phyloP scores from a whole-genome alignment of 257 asterid species.

The Penstemon newberryi region DNA sequence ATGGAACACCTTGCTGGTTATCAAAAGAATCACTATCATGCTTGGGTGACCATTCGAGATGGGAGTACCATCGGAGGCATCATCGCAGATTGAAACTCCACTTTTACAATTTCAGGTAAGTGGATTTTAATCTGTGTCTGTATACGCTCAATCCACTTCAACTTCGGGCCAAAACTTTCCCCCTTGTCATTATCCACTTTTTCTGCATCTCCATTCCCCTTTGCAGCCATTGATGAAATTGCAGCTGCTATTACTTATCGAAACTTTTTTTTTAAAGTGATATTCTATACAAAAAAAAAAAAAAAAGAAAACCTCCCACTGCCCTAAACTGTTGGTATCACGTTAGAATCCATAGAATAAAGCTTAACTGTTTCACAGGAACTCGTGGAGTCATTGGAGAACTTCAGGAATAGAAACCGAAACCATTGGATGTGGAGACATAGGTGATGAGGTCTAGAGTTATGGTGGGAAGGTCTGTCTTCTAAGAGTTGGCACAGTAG shows the following conservation, averaged over 20 bases:
- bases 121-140: slow-evolving; percentile 20
- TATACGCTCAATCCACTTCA: slow-evolving; percentile 30
- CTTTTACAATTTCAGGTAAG: slow-evolving; percentile 11
- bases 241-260: slow-evolving; percentile 70
- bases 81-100: slow-evolving; percentile 22
- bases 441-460: slow-evolving; percentile 76
- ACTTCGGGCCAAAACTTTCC: slow-evolving; percentile 27
- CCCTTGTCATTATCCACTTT: slow-evolving; percentile 28
- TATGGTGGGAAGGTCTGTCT: slow-evolving; percentile 62
- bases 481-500: slow-evolving; percentile 42
- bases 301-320: slow-evolving; percentile 27
- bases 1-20: slow-evolving; percentile 16
- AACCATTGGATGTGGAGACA: slow-evolving; percentile 39
- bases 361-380: slow-evolving; percentile 50
- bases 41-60: slow-evolving; percentile 23
- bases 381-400: slow-evolving; percentile 33
- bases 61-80: not conserved
- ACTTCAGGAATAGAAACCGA: slow-evolving; percentile 43
- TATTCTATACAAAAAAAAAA: slow-evolving; percentile 21
- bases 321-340: slow-evolving; percentile 39
- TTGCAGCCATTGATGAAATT: slow-evolving; percentile 58
- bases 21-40: slow-evolving; percentile 14
- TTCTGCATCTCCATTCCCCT: slow-evolving; percentile 21
- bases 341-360: slow-evolving; percentile 39
- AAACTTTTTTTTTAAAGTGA: slow-evolving; percentile 32